phyloP scores from a whole-genome alignment of 2,329 filamentous ascomycete species.

The Madurella fahalii region DNA sequence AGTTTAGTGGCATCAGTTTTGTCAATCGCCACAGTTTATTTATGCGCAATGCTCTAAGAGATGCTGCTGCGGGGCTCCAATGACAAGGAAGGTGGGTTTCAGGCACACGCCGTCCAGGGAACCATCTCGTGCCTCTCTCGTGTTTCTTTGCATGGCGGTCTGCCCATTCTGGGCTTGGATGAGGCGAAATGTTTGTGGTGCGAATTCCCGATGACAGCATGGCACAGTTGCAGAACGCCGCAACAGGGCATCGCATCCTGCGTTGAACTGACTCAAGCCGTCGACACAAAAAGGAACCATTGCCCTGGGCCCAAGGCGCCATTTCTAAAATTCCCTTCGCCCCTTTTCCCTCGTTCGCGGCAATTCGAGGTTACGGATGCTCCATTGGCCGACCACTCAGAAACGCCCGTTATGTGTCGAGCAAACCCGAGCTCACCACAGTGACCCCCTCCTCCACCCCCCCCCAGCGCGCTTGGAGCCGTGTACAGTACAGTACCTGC shows the following conservation, averaged over 20 bases:
- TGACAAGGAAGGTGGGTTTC: no score
- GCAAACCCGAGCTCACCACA: slow-evolving; percentile 8
- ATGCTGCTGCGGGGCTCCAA: no score
- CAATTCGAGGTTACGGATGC: background rate
- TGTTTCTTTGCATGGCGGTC: no score
- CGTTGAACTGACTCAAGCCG: background rate
- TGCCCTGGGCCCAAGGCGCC: background rate
- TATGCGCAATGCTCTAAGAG: no score
- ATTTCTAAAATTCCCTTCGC: background rate
- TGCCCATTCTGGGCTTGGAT: no score
- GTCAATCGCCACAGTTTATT: no score
- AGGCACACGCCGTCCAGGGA: no score
- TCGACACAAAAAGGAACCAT: slow-evolving; percentile 3
- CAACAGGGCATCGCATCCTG: slow-evolving; percentile 2
- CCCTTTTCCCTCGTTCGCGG: slow-evolving; percentile 1
- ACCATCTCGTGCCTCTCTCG: no score
- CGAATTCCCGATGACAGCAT: background rate
- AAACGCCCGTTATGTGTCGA: slow-evolving; percentile 17
- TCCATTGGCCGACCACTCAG: slow-evolving; percentile 18
- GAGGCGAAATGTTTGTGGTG: no score
- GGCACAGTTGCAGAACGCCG: background rate
- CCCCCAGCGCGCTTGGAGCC: background rate
- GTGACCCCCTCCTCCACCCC: slow-evolving; percentile 6
- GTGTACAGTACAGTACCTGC: background rate
- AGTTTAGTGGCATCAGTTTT: no score